These are phyloP conservation scores for Microcera coccophila DNA, from an alignment of 2,329 filamentous ascomycete genomes.

Conservation along the genomic window DNA sequence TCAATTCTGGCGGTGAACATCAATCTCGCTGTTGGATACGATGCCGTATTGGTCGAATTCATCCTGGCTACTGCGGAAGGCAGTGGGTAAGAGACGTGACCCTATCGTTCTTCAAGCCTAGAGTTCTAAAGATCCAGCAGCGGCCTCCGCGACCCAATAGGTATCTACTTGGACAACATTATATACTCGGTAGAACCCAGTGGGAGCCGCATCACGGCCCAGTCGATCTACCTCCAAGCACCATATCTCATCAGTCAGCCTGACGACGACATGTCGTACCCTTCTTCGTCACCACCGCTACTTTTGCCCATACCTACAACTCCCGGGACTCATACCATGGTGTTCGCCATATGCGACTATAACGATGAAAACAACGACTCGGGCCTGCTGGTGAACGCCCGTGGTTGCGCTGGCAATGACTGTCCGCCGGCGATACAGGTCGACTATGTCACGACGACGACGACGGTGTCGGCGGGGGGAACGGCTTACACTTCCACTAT, in stretches of 20 bases:
- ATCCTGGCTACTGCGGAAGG: neutral
- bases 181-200: neutral
- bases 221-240: neutral
- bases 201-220: neutral
- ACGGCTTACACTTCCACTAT: conserved; percentile 7
- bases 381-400: neutral
- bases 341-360: conserved; percentile 13
- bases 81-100: neutral
- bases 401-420: neutral
- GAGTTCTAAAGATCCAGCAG: neutral
- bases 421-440: neutral
- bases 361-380: conserved; percentile 3
- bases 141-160: neutral
- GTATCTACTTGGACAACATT: neutral
- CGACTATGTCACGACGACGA: conserved; percentile 6
- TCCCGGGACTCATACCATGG: neutral
- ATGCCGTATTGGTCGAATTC: neutral
- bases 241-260: neutral
- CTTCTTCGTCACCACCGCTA: neutral
- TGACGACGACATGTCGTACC: neutral
- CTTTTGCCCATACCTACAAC: neutral
- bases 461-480: conserved; percentile 1
- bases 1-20: neutral
- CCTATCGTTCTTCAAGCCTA: neutral
- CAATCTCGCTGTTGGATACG: neutral